Base-by-base conservation (phyloP, 2,329 filamentous ascomycete genomes). In the Zymoseptoria tritici region DNA sequence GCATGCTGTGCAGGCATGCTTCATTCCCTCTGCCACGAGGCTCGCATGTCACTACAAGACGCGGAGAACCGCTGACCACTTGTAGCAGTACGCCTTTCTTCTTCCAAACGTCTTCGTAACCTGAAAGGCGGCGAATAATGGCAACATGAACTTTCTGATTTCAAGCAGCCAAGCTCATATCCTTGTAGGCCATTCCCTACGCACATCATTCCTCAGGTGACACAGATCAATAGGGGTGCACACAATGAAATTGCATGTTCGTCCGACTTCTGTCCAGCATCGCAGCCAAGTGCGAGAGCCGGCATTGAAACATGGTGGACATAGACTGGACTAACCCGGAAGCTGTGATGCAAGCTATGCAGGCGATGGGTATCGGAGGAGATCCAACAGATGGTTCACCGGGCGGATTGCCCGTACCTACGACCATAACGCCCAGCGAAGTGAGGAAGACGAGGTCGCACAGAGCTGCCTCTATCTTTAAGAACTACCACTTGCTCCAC, bases 401-500 rank as follows among this genome's bases (percentile, higher is more conserved):
- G 36, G 16, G 16, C 16, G 9, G 36, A 42, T 13, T 16, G 36
- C 36, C 13, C 36, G 16, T n/a, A 46, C 4, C 13, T n/a, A 46
- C 13, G 36, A 16, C 36, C 11, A 36, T 57, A 22, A 29, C 46
- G 2, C 55, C 55, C 16, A 46, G 20, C 2, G 11, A 49, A 13
- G 46, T 57, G 9, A 49, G 55, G 13, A 20, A 52, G 29, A 11
- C 29, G 49, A 49, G 55, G 19, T 7, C 19, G 11, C 16, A 51
- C n/a, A 46, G 55, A 31, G 42, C 49, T 13, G 22, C 52, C 4
- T 19, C n/a, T 5, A 57, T 62, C 13, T 57, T 62, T 26, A n/a
- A 58, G 36, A 55, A 60, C 11, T 62, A n/a, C n/a, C 13, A 42
- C 13, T 22, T 57, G 4, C 55, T 60, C 9, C 22, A 36, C 11